Percentiles rank a stretch among this genome's conserved stretches.
phyloP scores from a whole-genome alignment of 345 rosid species.

The Arabidopsis arenosa region DNA sequence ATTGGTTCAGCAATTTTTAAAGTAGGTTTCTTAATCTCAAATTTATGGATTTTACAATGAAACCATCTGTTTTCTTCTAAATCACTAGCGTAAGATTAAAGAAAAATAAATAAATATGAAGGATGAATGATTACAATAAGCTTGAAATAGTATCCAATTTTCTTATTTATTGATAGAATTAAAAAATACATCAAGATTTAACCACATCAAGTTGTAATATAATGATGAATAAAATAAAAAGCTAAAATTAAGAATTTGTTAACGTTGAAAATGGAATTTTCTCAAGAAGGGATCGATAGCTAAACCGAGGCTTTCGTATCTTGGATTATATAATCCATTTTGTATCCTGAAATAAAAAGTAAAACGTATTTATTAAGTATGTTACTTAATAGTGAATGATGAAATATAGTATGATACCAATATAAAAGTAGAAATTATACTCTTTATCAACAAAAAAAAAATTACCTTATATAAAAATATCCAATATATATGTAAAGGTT shows the following conservation, averaged over 20 bases:
- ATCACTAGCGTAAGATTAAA: neutral
- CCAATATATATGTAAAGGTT: neutral
- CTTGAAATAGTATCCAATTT: neutral
- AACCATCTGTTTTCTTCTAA: neutral
- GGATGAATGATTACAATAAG: neutral
- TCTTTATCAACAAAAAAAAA: no score
- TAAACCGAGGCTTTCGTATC: conserved; percentile 24
- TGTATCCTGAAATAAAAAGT: conserved; percentile 9
- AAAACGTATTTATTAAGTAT: neutral
- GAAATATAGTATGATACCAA: neutral
- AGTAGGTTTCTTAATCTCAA: neutral
- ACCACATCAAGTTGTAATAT: neutral
- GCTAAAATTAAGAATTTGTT: neutral
- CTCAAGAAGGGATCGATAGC: conserved; percentile 32
- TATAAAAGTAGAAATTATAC: no score
- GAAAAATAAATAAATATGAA: neutral
- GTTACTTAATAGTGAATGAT: neutral
- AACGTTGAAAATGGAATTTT: neutral
- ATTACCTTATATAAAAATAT: no score
- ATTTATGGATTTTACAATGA: neutral
- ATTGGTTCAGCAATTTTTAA: neutral
- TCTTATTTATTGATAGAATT: neutral
- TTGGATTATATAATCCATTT: conserved; percentile 6
- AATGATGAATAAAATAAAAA: no score
- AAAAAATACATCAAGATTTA: neutral